Base-by-base conservation (phyloP, 176 grass and related monocot species). In the Dendrocalamus sinicus region DNA sequence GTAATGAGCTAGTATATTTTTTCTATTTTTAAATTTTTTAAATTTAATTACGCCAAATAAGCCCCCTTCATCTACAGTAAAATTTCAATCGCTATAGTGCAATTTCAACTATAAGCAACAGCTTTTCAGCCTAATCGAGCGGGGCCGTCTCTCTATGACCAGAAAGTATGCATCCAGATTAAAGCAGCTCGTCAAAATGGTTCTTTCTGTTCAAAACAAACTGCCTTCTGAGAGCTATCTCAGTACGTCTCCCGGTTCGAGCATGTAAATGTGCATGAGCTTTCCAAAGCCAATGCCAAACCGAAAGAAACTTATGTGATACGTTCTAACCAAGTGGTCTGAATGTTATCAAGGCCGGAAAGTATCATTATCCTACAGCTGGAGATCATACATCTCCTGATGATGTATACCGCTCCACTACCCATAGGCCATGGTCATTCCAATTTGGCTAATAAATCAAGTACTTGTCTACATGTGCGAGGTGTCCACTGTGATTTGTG, bases 161-260 rank as follows among this genome's bases (percentile, higher is more conserved):
- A 22, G 9, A 48, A 80, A 70, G 44, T 8, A 26, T 35, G 59
- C 62, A 32, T 80, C 81, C 30, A 41, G 67, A 30, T 64, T 77
- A 19, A 48, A 53, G 73, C 55, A 66, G 39, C 62, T 8, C 12
- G 85, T 80, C 75, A 70, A 77, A 86, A 41, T 39, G 53, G 46
- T 64, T 39, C 40, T 4, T 75, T 20, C 1, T 65, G 72, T 82
- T 40, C n/a, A 7, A 12, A 51, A 14, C 58, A n/a, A 44, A 9
- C 53, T 15, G n/a, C 57, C 57, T n/a, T 23, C 22, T 23, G 20
- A 11, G 57, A 23, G 22, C 22, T 23, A 15, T 51, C 48, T 15
- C 4, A 51, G 4, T 51, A 60, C 57, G 28, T 57, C 44, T 37
- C 0, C 51, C 1, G 24, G 24, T 16, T n/a, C 8, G n/a, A n/a